Evolutionary conservation across 176 grass and related monocot genomes (phyloP).

Genomic region (Avena insularis): DNA sequence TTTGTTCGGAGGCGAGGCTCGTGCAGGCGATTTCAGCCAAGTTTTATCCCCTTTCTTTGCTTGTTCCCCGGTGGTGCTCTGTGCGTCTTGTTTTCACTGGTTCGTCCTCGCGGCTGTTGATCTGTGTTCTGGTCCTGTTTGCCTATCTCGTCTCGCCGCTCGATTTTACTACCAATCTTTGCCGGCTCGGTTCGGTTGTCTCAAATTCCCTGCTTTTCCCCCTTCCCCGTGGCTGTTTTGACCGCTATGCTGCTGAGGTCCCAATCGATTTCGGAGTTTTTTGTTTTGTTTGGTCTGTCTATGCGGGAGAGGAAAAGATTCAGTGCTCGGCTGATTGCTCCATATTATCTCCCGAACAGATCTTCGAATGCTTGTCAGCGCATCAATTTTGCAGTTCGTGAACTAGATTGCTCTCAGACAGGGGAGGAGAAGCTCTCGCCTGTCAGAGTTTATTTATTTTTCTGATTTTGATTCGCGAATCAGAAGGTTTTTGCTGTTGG

Average conservation of each 20-base stretch:
- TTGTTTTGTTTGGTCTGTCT: neutral
- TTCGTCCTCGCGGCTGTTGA: neutral
- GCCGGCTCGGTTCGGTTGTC: neutral
- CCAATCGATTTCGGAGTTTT: neutral
- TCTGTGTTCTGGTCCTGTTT: neutral
- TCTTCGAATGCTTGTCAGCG: neutral
- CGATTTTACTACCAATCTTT: slow-evolving; percentile 6
- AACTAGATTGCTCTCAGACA: neutral
- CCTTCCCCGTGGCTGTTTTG: slow-evolving; percentile 8
- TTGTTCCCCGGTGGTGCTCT: neutral
- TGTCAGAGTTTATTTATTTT: neutral
- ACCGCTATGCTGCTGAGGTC: slow-evolving; percentile 2
- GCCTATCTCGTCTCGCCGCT: neutral
- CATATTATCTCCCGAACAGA: neutral
- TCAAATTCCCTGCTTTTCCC: slow-evolving; percentile 29
- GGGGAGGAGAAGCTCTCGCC: too few species aligned
- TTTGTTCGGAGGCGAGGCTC: neutral
- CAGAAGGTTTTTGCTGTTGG: neutral
- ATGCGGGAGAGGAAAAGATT: neutral
- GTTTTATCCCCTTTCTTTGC: slow-evolving; percentile 1
- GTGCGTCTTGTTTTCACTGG: neutral
- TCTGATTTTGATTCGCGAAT: neutral
- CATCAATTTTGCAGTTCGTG: neutral
- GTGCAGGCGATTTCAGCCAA: slow-evolving; percentile 5
- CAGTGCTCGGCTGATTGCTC: neutral